phyloP scores from a whole-genome alignment of 441 rosid species.

The Arabidopsis lyrata region DNA sequence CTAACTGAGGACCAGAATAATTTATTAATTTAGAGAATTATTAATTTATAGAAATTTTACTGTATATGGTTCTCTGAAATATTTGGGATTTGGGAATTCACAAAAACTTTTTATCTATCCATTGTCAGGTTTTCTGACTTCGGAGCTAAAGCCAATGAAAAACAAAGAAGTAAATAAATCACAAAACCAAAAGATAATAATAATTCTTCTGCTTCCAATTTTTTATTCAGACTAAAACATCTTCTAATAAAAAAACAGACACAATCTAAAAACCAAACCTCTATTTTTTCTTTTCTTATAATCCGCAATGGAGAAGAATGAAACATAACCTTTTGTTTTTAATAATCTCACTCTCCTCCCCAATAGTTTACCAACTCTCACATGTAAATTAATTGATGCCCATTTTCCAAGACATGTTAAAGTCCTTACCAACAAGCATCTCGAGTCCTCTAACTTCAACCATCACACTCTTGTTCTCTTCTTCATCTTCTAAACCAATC shows the following conservation, averaged over 20 bases:
- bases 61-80: slow-evolving; percentile 10
- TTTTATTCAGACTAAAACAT: slow-evolving; percentile 35
- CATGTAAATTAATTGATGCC: slow-evolving; percentile 37
- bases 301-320: slow-evolving; percentile 51
- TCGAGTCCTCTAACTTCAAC: slow-evolving; percentile 69
- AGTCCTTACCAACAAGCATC: slow-evolving; percentile 74
- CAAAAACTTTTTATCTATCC: not conserved
- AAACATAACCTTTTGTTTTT: slow-evolving; percentile 27
- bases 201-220: slow-evolving; percentile 1
- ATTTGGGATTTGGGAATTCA: slow-evolving; percentile 24
- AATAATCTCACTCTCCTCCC: slow-evolving; percentile 54
- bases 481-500: slow-evolving; percentile 47
- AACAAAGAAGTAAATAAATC: not conserved
- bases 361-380: slow-evolving; percentile 41
- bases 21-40: too few relatives aligned
- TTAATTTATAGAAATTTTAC: too few relatives aligned
- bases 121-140: not conserved
- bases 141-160: not conserved
- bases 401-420: slow-evolving; percentile 74
- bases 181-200: not conserved
- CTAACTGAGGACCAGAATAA: too few relatives aligned
- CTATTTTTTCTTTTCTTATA: slow-evolving; percentile 15
- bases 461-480: slow-evolving; percentile 59
- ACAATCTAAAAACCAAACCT: slow-evolving; percentile 29
- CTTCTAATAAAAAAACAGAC: slow-evolving; percentile 17